These are phyloP conservation scores for Bruguiera hainesii DNA, from an alignment of 441 rosid genomes.

Conservation along the genomic window DNA sequence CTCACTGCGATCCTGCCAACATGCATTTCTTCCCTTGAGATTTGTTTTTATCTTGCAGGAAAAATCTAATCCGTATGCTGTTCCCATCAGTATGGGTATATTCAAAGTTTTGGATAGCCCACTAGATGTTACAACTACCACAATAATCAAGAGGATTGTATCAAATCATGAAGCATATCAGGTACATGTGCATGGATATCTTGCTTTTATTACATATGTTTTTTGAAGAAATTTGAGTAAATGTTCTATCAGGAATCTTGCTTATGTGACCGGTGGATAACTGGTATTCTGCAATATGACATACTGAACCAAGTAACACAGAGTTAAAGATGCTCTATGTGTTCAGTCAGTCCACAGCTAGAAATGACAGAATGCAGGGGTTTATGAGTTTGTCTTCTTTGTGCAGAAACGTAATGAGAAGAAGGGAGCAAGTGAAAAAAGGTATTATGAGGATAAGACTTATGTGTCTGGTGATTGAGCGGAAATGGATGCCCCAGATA, in stretches of 20 bases:
- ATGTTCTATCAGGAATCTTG: too few relatives aligned
- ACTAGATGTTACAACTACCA: constrained; percentile 61
- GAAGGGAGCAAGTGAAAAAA: constrained; percentile 55
- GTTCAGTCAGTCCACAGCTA: too few relatives aligned
- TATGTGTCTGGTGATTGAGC: constrained; percentile 49
- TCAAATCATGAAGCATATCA: constrained; percentile 66
- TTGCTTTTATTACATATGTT: too few relatives aligned
- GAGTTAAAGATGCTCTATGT: too few relatives aligned
- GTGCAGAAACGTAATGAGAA: constrained; percentile 67
- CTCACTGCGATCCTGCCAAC: neutral
- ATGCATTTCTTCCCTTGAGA: neutral
- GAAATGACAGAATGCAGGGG: too few relatives aligned
- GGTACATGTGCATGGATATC: constrained; percentile 22
- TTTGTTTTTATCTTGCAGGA: constrained; percentile 32
- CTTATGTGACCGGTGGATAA: too few relatives aligned
- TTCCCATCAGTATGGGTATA: constrained; percentile 57
- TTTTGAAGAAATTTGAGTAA: too few relatives aligned
- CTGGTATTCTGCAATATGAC: too few relatives aligned
- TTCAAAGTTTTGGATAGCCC: constrained; percentile 61
- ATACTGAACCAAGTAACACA: too few relatives aligned
- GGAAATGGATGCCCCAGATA: constrained; percentile 2
- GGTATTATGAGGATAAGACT: constrained; percentile 54
- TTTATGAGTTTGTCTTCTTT: neutral
- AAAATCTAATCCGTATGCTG: constrained; percentile 50
- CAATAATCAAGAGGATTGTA: constrained; percentile 63